Conservation (phyloP, 371 early-diverging fungal species). For the Mucor piriformis region DNA sequence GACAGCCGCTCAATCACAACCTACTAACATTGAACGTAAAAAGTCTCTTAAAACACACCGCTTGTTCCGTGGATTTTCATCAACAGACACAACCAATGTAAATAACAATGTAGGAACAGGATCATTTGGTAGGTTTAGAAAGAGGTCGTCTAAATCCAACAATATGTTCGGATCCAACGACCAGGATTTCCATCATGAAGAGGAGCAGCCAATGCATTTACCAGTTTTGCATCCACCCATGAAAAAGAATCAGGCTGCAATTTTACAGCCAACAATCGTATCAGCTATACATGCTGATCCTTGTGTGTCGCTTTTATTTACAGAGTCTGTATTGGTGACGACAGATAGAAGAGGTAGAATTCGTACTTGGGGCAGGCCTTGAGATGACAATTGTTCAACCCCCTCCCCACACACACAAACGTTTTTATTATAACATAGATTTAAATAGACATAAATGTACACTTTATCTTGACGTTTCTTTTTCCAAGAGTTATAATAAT, state of each 20-base stretch:
- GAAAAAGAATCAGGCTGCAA: conserved; percentile 76
- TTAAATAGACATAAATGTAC: too few relatives aligned
- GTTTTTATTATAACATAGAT: too few relatives aligned
- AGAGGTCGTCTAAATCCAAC: conserved; percentile 11
- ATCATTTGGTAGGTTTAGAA: conserved; percentile 18
- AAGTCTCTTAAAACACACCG: conserved; percentile 21
- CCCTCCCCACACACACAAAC: too few relatives aligned
- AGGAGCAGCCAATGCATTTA: conserved; percentile 17
- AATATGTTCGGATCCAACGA: not conserved
- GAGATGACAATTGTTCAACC: too few relatives aligned
- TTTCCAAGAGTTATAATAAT: too few relatives aligned
- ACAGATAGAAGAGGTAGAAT: conserved; percentile 82
- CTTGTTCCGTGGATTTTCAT: conserved; percentile 24
- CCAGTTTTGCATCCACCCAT: conserved; percentile 61
- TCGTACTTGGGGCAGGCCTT: conserved; percentile 73
- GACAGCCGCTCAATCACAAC: not conserved
- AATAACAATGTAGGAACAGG: not conserved
- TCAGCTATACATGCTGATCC: conserved; percentile 77
- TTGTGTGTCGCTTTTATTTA: conserved; percentile 31
- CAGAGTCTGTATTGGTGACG: conserved; percentile 77
- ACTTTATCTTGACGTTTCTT: too few relatives aligned
- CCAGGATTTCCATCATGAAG: conserved; percentile 7
- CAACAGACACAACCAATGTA: conserved; percentile 7
- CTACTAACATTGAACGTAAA: conserved; percentile 20
- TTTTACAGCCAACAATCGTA: conserved; percentile 77